Evolutionary conservation across 345 rosid species (phyloP), one percentile per base, ranked within the genome.

Genomic region (Hibiscus mutabilis): DNA sequence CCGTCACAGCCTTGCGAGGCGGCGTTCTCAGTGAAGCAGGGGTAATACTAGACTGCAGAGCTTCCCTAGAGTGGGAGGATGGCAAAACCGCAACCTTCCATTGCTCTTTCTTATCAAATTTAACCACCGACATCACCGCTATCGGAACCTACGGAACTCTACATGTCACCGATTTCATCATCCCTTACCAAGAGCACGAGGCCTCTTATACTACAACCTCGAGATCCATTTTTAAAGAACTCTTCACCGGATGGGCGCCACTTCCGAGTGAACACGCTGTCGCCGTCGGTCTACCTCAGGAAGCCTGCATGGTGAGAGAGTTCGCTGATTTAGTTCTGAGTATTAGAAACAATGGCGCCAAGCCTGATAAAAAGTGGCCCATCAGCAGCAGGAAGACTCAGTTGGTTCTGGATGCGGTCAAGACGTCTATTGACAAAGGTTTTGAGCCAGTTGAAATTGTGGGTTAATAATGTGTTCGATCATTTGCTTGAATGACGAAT

Each of bases 91-190:
- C 86, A 35, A 88, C 88, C 13, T 84, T 89, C 60, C 81, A 84
- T 66, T 89, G 90, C 79, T 90, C 93, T 0, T 92, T 89, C 77
- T 70, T 92, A 40, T 76, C 86, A 4, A 86, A 86, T 75, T 73
- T 92, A 74, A 85, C 98, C 0, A 87, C 80, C 88, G 80, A 86
- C 25, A 22, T 92, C 56, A 88, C 92, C 8, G 92, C 90, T 1
- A 60, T 76, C 0, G 95, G 96, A 69, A 80, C 90, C 12, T 81
- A 76, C 2, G 90, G 89, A 18, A 83, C 90, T 18, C 56, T 90
- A 60, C 82, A 80, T 47, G 77, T 89, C 12, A 77, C 84, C 2
- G 93, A 92, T 68, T 88, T 88, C 52, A 55, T 90, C 46, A 72
- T 92, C 52, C 95, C 95, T 31, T 82, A 77, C 61, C 76, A 74